Conservation (phyloP, 805 yeast species). For the Starmerella apis region DNA sequence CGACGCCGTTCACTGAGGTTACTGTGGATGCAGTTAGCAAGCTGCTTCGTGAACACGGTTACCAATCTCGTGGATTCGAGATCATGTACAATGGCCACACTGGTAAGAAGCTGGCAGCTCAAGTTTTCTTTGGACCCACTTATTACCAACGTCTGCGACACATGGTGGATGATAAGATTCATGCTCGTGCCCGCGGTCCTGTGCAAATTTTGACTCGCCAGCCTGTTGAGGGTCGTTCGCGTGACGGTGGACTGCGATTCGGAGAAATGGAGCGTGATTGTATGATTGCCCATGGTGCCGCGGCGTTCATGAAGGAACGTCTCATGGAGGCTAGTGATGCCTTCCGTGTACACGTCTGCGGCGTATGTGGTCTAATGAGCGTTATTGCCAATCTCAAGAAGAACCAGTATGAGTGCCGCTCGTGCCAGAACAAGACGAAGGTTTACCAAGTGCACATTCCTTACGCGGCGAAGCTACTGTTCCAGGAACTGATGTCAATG, state of each 20-base stretch:
- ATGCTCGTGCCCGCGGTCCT: slow-evolving; percentile 98
- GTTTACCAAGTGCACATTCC: slow-evolving; percentile 97
- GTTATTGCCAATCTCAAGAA: slow-evolving; percentile 96
- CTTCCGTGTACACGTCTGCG: slow-evolving; percentile 95
- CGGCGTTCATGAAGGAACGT: slow-evolving; percentile 94
- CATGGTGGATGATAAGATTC: slow-evolving; percentile 98
- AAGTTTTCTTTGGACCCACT: slow-evolving; percentile 98
- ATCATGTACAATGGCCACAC: slow-evolving; percentile 99
- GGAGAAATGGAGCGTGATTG: slow-evolving; percentile 99
- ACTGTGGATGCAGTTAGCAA: slow-evolving; percentile 95
- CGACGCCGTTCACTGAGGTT: slow-evolving; percentile 96
- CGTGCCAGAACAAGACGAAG: slow-evolving; percentile 96
- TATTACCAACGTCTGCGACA: slow-evolving; percentile 97
- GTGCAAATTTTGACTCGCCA: slow-evolving; percentile 96
- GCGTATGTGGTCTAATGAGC: slow-evolving; percentile 95
- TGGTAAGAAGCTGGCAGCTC: slow-evolving; percentile 95
- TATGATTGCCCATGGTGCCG: slow-evolving; percentile 99
- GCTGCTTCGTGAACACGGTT: slow-evolving; percentile 87
- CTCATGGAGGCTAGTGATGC: slow-evolving; percentile 99
- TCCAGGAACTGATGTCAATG: slow-evolving; percentile 99
- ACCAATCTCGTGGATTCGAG: slow-evolving; percentile 96
- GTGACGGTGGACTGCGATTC: slow-evolving; percentile 98
- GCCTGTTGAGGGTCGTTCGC: slow-evolving; percentile 97
- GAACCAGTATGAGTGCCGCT: slow-evolving; percentile 95
- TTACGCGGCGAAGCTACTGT: slow-evolving; percentile 92